Conservation (phyloP, 2,329 filamentous ascomycete genomes). For the Curvularia verruculosa region DNA sequence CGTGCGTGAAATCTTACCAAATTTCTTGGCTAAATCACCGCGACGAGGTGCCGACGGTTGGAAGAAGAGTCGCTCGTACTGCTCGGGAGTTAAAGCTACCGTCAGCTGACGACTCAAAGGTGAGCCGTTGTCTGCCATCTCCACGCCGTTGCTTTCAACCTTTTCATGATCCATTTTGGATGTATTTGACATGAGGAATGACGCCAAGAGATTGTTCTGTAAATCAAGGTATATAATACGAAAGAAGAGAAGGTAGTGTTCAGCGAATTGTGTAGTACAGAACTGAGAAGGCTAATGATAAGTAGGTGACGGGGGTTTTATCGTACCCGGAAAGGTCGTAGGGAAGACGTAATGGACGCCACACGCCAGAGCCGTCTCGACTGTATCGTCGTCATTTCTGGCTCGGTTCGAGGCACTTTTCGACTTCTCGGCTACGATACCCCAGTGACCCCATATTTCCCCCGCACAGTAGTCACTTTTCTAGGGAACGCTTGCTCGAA, state of each 20-base stretch:
- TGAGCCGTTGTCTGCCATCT: slow-evolving; percentile 11
- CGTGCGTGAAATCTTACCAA: slow-evolving; percentile 10
- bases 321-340: background rate
- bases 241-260: background rate
- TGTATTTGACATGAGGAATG: slow-evolving; percentile 17
- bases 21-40: slow-evolving; percentile 29
- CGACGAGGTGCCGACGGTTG: slow-evolving; percentile 28
- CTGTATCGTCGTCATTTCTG: slow-evolving; percentile 13
- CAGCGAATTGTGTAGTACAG: background rate
- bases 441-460: slow-evolving; percentile 7
- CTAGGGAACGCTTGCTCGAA: background rate
- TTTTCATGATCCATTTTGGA: slow-evolving; percentile 25
- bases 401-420: slow-evolving; percentile 10
- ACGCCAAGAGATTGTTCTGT: background rate
- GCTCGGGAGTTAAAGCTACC: slow-evolving; percentile 26
- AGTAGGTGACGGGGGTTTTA: background rate
- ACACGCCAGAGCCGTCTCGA: background rate
- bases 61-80: slow-evolving; percentile 35
- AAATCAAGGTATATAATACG: background rate
- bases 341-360: slow-evolving; percentile 1
- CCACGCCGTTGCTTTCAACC: slow-evolving; percentile 17
- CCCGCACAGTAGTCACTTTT: background rate
- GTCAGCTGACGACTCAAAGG: slow-evolving; percentile 29
- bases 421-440: background rate
- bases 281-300: background rate